Percentiles rank a stretch among this genome's conserved stretches.
phyloP scores from a whole-genome alignment of 305 asterid genomes.

The Solanum hybrid region DNA sequence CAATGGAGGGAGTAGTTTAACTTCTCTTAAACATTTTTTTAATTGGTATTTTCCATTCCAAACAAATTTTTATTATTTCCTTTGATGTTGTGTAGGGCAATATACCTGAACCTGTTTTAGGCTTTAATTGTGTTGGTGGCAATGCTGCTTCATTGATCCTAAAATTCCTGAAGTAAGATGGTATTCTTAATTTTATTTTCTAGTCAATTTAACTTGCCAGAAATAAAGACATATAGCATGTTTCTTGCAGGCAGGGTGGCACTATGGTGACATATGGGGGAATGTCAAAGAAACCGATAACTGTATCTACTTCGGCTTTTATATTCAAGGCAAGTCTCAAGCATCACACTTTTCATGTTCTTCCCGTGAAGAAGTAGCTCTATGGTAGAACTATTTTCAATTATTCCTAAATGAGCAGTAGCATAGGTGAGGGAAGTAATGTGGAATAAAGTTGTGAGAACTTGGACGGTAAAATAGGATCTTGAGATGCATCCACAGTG shows the following conservation, averaged over 20 bases:
- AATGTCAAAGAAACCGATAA: constrained; percentile 88
- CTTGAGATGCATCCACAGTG: background rate
- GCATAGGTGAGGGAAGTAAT: background rate
- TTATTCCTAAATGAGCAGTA: background rate
- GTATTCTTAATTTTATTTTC: background rate
- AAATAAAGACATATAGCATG: background rate
- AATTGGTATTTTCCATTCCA: background rate
- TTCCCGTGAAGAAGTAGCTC: background rate
- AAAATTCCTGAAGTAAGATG: constrained; percentile 65
- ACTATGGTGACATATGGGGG: constrained; percentile 98
- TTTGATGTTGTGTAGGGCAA: constrained; percentile 35
- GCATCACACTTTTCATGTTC: background rate
- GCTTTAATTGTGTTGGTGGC: constrained; percentile 95
- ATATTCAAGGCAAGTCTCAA: constrained; percentile 60
- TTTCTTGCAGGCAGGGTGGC: constrained; percentile 57
- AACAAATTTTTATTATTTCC: background rate
- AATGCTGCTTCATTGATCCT: constrained; percentile 82
- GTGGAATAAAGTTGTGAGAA: background rate
- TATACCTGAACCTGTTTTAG: constrained; percentile 73
- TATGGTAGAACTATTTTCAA: background rate
- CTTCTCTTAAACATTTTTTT: background rate
- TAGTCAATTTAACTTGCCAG: background rate
- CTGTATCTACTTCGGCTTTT: constrained; percentile 71
- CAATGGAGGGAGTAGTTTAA: background rate
- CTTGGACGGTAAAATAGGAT: background rate